Conservation (phyloP, 140 eudicot genomes). For the Flaveria floridana region DNA sequence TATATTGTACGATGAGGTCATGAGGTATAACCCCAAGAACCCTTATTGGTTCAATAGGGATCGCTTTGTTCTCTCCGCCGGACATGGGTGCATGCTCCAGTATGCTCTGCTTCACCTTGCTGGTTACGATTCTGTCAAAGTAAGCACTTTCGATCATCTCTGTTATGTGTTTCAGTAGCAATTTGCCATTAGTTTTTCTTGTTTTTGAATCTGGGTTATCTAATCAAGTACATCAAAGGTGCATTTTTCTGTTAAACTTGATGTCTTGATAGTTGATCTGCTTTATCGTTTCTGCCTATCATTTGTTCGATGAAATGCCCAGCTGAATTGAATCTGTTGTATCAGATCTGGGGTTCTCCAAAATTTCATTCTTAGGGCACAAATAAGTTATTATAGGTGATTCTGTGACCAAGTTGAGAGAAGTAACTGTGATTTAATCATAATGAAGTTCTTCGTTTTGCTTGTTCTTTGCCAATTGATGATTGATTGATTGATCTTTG, state of each 20-base stretch:
- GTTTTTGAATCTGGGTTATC: neutral
- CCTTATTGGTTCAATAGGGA: slow-evolving; percentile 93
- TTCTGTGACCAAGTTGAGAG: no score
- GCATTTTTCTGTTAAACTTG: neutral
- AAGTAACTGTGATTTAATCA: neutral
- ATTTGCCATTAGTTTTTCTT: neutral
- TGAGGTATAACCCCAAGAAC: slow-evolving; percentile 92
- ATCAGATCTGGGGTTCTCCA: slow-evolving; percentile 34
- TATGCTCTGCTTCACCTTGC: slow-evolving; percentile 90
- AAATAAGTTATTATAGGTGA: neutral
- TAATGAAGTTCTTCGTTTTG: slow-evolving; percentile 15
- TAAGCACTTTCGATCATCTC: slow-evolving; percentile 25
- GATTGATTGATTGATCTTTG: slow-evolving; percentile 8
- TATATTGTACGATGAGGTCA: slow-evolving; percentile 83
- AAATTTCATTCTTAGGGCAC: neutral
- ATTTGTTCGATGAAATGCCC: slow-evolving; percentile 28
- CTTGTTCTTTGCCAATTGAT: slow-evolving; percentile 11
- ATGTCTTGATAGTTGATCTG: neutral
- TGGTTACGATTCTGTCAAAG: slow-evolving; percentile 78
- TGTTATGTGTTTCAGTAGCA: slow-evolving; percentile 4
- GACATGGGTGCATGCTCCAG: slow-evolving; percentile 96
- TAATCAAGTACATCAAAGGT: neutral
- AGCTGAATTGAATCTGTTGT: neutral
- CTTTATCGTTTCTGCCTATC: neutral
- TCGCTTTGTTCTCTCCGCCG: slow-evolving; percentile 91